phyloP scores from a whole-genome alignment of 176 grass and related monocot species.

The Canna indica region DNA sequence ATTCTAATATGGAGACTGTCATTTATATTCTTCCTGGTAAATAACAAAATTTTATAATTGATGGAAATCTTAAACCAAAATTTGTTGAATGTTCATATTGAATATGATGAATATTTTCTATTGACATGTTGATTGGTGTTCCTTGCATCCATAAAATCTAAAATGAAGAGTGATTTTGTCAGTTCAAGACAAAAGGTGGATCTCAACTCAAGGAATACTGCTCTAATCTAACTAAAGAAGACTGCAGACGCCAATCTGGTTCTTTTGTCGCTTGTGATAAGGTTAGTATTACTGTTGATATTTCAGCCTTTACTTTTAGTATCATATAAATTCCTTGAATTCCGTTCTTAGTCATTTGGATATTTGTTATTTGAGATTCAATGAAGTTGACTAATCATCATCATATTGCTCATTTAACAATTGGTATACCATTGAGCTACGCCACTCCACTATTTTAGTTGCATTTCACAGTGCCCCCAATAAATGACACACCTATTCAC shows the following conservation, averaged over 20 bases:
- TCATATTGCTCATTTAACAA: too few relatives aligned
- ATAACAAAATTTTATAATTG: background rate
- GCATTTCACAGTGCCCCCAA: too few relatives aligned
- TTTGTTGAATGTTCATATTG: background rate
- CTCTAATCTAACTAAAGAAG: constrained; percentile 93
- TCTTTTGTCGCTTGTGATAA: constrained; percentile 87
- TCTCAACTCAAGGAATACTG: constrained; percentile 98
- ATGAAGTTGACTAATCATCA: too few relatives aligned
- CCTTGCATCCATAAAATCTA: background rate
- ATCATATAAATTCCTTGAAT: background rate
- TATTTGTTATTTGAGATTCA: background rate
- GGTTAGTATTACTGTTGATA: constrained; percentile 32
- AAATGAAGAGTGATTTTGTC: constrained; percentile 13
- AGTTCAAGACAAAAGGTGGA: constrained; percentile 97
- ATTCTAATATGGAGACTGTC: background rate
- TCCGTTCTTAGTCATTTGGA: background rate
- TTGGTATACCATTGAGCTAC: too few relatives aligned
- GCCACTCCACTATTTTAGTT: too few relatives aligned
- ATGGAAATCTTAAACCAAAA: background rate
- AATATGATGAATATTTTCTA: background rate
- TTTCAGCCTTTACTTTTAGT: constrained; percentile 3
- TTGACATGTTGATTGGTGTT: background rate
- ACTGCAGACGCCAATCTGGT: constrained; percentile 73
- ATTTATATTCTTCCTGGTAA: background rate
- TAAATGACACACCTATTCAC: too few relatives aligned